Evolutionary conservation across 2,329 filamentous ascomycete genomes (phyloP).

Genomic region (Cladosporium velox): DNA sequence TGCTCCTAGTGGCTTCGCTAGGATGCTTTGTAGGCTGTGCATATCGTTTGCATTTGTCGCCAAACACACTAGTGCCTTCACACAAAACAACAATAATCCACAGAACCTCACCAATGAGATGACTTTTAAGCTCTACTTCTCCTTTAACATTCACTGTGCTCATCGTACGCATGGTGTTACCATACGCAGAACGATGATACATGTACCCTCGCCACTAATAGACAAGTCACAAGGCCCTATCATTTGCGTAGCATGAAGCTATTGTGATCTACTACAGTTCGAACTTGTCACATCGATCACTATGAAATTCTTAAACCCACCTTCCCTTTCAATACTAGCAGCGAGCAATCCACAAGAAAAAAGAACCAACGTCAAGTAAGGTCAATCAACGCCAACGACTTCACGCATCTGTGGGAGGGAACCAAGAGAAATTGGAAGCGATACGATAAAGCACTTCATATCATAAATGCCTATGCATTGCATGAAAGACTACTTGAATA

Average conservation of each 20-base stretch:
- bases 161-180: too few relatives aligned
- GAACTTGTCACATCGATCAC: too few relatives aligned
- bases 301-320: not conserved
- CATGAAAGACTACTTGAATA: not conserved
- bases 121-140: not conserved
- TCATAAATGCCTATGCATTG: not conserved
- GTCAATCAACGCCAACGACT: not conserved
- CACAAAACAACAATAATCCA: too few relatives aligned
- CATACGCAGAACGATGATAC: not conserved
- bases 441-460: not conserved
- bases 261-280: too few relatives aligned
- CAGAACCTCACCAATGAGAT: too few relatives aligned
- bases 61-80: too few relatives aligned
- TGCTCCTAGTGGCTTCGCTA: too few relatives aligned
- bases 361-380: not conserved
- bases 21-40: too few relatives aligned
- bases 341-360: not conserved
- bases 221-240: too few relatives aligned
- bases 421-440: not conserved
- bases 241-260: not conserved
- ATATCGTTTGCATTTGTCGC: too few relatives aligned
- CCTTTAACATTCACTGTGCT: not conserved
- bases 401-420: not conserved
- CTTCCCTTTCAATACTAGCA: not conserved
- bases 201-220: not conserved